Evolutionary conservation across 176 grass and related monocot genomes (phyloP), one percentile per base, ranked within the genome.

Genomic region (Coix lacrymajobi): DNA sequence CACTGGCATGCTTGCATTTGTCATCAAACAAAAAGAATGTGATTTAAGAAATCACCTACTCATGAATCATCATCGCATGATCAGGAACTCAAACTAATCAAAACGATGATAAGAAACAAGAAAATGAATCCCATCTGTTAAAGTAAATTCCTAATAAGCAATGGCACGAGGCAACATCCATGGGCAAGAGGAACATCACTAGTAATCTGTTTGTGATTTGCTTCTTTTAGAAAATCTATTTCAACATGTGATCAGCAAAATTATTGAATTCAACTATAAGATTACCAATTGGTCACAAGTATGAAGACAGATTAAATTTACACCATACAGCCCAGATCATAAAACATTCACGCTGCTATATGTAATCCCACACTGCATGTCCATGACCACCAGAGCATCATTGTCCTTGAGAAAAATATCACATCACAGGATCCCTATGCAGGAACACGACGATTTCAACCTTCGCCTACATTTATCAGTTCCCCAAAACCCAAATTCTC

Each of bases 81-180:
- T 68, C 54, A 39, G 40, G 30, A 51, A 63, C 54, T 63, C 11
- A 11, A 62, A 33, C 54, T 60, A 69, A 78, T 61, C 75, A 32
- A 71, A 62, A 79, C 75, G n/a, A 70, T 32, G 41, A 63, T 71
- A 38, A 26, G 29, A 72, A 63, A 49, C 39, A 62, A 87, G 62
- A 81, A 48, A 82, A 49, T 31, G n/a, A 11, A 6, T 62, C 71
- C 33, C 20, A 39, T 37, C 74, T 19, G 4, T 30, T 46, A 22
- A 52, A 74, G 26, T 34, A 52, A 31, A 52, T 33, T 52, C 45
- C 9, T 33, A 33, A 74, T 34, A 52, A 73, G 28, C 44, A 73
- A 49, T 60, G 64, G 51, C 79, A 48, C 29, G 16, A 77, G 38
- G 60, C 19, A 68, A 46, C 78, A 81, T 75, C 26, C 45, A 65